Base-by-base conservation (phyloP, 345 rosid species). In the Boechera stricta region DNA sequence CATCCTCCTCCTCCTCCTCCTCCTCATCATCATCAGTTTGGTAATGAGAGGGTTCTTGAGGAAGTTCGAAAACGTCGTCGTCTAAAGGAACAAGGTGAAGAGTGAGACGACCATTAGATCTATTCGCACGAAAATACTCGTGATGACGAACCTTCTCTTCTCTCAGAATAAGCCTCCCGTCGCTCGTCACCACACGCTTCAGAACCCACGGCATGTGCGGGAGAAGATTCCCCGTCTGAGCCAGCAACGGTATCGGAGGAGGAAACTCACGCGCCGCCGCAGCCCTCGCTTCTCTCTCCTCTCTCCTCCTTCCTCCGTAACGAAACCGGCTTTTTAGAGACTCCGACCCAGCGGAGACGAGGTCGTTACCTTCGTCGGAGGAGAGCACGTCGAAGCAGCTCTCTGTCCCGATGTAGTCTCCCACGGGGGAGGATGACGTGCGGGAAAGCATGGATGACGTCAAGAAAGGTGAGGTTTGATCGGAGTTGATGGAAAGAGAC, bases 381-480 rank as follows among this genome's bases (percentile, higher is more conserved):
- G 77, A 58, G n/a, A 74, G 59, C 32, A 86, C 70, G 75, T 94
- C 97, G 11, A 84, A 83, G 59, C 94, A 88, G 76, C 96, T 90
- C 77, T 94, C 98, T 61, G 79, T 63, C 31, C 98, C 98, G 72
- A 94, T 86, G 85, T 82, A 90, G 59, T 94, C 98, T 3, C 84
- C 95, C 4, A 82, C 64, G 18, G 76, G 74, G 62, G 84, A 52
- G 2, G 81, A 66, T 12, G 85, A 44, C 28, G 81, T 51, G 5
- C 56, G 85, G 0, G 86, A 80, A 8, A 78, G 61, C 49, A 80
- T 62, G 54, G 68, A 62, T 35, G 85, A 77, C 16, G 71, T 71
- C 77, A 84, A 11, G 5, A 66, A 31, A 21, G 35, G 72, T 72
- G 47, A 4, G 47, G 72, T 77, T 56, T 62, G 75, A 1, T 76